phyloP scores from a whole-genome alignment of 768 basidiomycete species.

The Lepiota brunneoincarnata region DNA sequence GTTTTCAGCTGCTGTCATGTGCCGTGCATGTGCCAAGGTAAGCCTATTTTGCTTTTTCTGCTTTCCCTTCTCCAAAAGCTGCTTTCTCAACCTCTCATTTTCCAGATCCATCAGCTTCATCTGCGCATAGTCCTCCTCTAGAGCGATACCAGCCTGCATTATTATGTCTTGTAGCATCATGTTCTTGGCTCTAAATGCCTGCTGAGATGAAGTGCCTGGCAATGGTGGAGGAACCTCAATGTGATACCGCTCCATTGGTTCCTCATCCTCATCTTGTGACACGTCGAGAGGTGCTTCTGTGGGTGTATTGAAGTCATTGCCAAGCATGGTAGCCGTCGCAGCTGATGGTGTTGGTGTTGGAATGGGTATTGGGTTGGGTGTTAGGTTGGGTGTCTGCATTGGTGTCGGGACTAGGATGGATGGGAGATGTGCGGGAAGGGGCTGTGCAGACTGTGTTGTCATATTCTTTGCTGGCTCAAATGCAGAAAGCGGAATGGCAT shows the following conservation, averaged over 20 bases:
- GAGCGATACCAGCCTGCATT: conserved; percentile 12
- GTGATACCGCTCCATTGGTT: neutral
- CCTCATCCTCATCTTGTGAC: neutral
- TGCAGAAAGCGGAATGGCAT: conserved; percentile 16
- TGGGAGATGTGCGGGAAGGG: conserved; percentile 17
- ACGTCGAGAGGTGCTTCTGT: neutral
- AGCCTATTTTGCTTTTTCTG: conserved; percentile 15
- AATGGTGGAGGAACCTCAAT: conserved; percentile 10
- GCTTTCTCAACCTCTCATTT: conserved; percentile 22
- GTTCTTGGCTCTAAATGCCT: conserved; percentile 11
- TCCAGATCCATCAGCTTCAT: conserved; percentile 26
- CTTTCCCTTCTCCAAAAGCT: conserved; percentile 14
- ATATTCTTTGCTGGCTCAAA: conserved; percentile 25
- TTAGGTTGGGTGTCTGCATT: neutral
- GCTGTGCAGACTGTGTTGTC: conserved; percentile 22
- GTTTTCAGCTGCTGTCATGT: conserved; percentile 21
- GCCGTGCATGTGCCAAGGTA: conserved; percentile 14
- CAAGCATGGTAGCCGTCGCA: no score
- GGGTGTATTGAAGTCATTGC: neutral
- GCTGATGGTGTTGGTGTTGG: neutral
- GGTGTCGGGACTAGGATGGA: conserved; percentile 7
- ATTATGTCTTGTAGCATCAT: conserved; percentile 14
- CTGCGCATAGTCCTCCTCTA: conserved; percentile 20
- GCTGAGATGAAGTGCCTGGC: conserved; percentile 6
- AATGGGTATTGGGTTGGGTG: neutral